Evolutionary conservation across 2,329 filamentous ascomycete genomes (phyloP), one percentile per base, ranked within the genome.

Genomic region (Trichoderma koningii): DNA sequence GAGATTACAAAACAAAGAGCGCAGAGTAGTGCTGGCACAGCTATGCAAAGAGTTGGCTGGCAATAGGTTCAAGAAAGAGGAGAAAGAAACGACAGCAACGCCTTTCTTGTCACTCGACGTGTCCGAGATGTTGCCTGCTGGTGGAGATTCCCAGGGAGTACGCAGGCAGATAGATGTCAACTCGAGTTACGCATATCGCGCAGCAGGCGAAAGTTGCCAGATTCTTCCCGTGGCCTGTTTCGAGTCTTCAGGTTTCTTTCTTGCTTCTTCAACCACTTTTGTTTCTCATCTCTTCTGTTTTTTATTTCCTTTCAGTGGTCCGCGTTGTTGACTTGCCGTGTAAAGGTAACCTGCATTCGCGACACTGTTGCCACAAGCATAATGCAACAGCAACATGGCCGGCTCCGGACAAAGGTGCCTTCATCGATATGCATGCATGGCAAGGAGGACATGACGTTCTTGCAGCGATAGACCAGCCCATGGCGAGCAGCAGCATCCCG

Each of bases 371-470:
- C 28, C 41, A 47, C 48, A 53, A 38, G 34, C 34, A 53, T 26
- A 19, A 63, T 47, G 51, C 28, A 41, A 9, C 14, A 6, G 47
- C 55, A 42, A 17, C 42, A 47, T 65, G 55, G 53, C 38, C 47
- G 15, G 61, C 50, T 6, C 21, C 7, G 19, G 44, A 45, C 15
- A 21, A 28, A 30, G 44, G 26, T 41, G 38, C 41, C 51, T 19
- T 30, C 26, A 28, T 48, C 23, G 48, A 50, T 26, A 42, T 52
- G 50, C 2, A 14, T 57, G 52, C 53, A 65, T 45, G 30, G 34
- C 53, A 63, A 47, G 5, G 28, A 50, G 62, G 30, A 56, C 55
- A 62, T 50, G 64, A 55, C 64, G 62, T 21, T 50, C 56, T 53
- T 50, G 64, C 48, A 48, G 56, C 44, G 55, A 34, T 55, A 41